Percentiles rank a stretch among this genome's conserved stretches.
These are phyloP conservation scores for Parasitella parasitica DNA, from an alignment of 371 early-diverging fungal genomes.

Conservation along the genomic window DNA sequence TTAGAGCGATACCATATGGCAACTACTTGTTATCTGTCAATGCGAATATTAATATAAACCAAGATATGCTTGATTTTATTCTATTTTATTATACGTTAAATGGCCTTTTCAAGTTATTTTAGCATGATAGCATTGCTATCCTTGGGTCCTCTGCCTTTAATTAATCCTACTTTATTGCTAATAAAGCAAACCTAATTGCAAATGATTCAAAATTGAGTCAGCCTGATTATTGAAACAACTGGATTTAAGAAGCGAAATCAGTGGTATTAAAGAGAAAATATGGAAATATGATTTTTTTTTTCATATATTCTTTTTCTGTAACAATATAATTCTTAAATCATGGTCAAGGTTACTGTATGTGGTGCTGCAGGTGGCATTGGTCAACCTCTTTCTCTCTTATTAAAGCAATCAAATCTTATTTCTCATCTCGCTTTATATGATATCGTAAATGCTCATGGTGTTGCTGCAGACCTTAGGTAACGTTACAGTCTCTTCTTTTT, in stretches of 20 bases:
- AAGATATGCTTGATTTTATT: no score
- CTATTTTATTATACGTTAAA: no score
- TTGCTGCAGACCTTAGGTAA: constrained; percentile 68
- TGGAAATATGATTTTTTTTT: background rate
- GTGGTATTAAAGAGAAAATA: background rate
- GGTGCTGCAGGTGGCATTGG: constrained; percentile 91
- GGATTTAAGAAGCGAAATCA: background rate
- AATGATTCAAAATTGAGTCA: background rate
- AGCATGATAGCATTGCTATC: no score
- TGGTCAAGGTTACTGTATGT: constrained; percentile 75
- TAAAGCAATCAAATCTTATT: constrained; percentile 71
- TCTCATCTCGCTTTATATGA: constrained; percentile 68
- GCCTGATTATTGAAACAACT: background rate
- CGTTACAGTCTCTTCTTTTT: background rate
- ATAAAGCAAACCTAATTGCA: background rate
- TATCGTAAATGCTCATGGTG: constrained; percentile 72
- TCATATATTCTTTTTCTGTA: background rate
- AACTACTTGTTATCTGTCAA: no score
- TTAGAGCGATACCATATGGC: no score
- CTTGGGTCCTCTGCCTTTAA: no score
- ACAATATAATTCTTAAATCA: background rate
- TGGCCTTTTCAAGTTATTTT: no score
- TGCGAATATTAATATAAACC: no score
- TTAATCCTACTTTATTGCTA: no score
- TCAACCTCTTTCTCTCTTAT: constrained; percentile 81